Percentiles rank a stretch among this genome's conserved stretches.
phyloP scores from a whole-genome alignment of 768 basidiomycete genomes.

The Rhizopogon vinicolor region DNA sequence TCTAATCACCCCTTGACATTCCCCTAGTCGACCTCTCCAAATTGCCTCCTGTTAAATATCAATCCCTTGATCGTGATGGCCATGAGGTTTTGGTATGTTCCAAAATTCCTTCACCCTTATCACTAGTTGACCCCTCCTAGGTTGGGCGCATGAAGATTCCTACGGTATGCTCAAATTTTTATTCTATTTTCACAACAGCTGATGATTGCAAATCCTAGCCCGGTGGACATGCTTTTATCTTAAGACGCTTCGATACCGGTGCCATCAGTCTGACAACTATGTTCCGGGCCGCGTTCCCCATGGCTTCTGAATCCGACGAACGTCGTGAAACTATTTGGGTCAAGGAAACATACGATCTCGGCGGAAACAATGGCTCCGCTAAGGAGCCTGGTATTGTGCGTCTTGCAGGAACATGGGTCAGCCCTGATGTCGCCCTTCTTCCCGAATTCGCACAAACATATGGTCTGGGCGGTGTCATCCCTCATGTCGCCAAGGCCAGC shows the following conservation, averaged over 20 bases:
- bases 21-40: slow-evolving; percentile 35
- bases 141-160: slow-evolving; percentile 89
- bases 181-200: slow-evolving; percentile 3
- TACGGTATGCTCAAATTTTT: slow-evolving; percentile 51
- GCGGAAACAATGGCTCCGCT: slow-evolving; percentile 71
- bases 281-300: slow-evolving; percentile 93
- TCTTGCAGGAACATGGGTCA: slow-evolving; percentile 89
- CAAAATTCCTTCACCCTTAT: slow-evolving; percentile 12
- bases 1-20: not conserved
- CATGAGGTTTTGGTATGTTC: slow-evolving; percentile 70
- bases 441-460: slow-evolving; percentile 61
- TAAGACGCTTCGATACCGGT: slow-evolving; percentile 89
- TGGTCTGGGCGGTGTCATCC: slow-evolving; percentile 53
- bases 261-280: slow-evolving; percentile 92
- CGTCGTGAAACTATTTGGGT: slow-evolving; percentile 81
- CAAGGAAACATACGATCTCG: slow-evolving; percentile 69
- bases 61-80: slow-evolving; percentile 84
- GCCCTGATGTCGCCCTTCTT: slow-evolving; percentile 55
- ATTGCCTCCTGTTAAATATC: slow-evolving; percentile 82
- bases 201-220: slow-evolving; percentile 38
- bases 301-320: slow-evolving; percentile 72
- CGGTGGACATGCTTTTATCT: slow-evolving; percentile 85
- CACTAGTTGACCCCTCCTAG: slow-evolving; percentile 31
- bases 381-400: slow-evolving; percentile 58
- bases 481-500: slow-evolving; percentile 59